Percentiles rank a stretch among this genome's conserved stretches.
Conservation (phyloP, 306 rosid genomes). For the Chamaecrista fasciculata region DNA sequence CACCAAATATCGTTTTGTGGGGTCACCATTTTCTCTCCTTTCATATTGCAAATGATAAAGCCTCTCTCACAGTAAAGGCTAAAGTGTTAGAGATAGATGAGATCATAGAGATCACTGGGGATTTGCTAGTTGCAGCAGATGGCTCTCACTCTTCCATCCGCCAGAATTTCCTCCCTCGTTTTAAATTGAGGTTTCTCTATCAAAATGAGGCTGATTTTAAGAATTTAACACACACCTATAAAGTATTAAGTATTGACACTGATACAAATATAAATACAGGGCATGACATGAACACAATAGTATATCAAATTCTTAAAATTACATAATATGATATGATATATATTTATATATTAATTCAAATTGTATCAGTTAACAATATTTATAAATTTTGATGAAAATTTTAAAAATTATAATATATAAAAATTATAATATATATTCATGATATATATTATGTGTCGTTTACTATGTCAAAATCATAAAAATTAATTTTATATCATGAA, state of each 20-base stretch:
- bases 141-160: slow-evolving; percentile 80
- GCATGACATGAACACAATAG: no score
- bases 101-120: slow-evolving; percentile 46
- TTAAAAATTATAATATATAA: no score
- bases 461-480: no score
- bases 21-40: slow-evolving; percentile 65
- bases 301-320: no score
- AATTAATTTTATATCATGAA: no score
- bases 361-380: no score
- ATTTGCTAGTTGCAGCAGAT: slow-evolving; percentile 89
- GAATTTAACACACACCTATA: not conserved
- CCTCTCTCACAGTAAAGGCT: slow-evolving; percentile 50
- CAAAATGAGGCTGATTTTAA: not conserved
- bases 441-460: no score
- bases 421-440: no score
- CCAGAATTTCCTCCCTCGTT: slow-evolving; percentile 53
- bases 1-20: slow-evolving; percentile 60
- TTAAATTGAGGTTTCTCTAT: slow-evolving; percentile 55
- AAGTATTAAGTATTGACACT: not conserved
- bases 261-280: no score
- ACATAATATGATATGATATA: no score
- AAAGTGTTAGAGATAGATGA: slow-evolving; percentile 48
- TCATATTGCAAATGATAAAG: slow-evolving; percentile 43
- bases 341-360: no score
- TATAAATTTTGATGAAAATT: no score